Evolutionary conservation across 2,329 filamentous ascomycete species (phyloP).

Genomic region (Coniochaeta hoffmannii): DNA sequence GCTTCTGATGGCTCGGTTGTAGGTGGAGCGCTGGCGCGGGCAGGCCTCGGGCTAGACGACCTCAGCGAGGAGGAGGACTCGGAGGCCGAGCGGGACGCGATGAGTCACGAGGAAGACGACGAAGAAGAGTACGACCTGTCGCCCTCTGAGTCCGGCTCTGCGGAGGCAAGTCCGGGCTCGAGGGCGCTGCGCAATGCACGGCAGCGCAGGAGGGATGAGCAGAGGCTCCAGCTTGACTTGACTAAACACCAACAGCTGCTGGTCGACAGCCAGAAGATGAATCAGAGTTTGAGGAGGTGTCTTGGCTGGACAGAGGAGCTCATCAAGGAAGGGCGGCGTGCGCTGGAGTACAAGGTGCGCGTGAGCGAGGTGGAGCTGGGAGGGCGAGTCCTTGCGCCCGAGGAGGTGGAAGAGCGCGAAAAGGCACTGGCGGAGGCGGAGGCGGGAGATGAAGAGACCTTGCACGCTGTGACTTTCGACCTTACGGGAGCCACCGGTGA

Average conservation of each 20-base stretch:
- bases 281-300: slow-evolving; percentile 86
- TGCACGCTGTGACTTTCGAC: slow-evolving; percentile 8
- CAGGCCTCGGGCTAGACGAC: slow-evolving; percentile 39
- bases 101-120: slow-evolving; percentile 35
- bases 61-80: slow-evolving; percentile 24
- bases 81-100: slow-evolving; percentile 24
- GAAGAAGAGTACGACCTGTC: slow-evolving; percentile 46
- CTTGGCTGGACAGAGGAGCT: slow-evolving; percentile 84
- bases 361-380: slow-evolving; percentile 76
- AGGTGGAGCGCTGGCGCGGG: slow-evolving; percentile 30
- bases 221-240: slow-evolving; percentile 75
- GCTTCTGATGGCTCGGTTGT: slow-evolving; percentile 35
- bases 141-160: slow-evolving; percentile 25
- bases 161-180: slow-evolving; percentile 31
- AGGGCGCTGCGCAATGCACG: slow-evolving; percentile 35
- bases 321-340: slow-evolving; percentile 81
- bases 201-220: slow-evolving; percentile 69
- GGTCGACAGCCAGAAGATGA: slow-evolving; percentile 88
- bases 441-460: slow-evolving; percentile 20
- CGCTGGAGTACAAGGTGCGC: slow-evolving; percentile 73
- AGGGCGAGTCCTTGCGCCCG: slow-evolving; percentile 65
- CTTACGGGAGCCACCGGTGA: slow-evolving; percentile 20
- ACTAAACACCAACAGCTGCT: slow-evolving; percentile 84
- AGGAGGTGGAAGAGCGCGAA: slow-evolving; percentile 35
- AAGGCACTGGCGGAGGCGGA: slow-evolving; percentile 18